phyloP scores from a whole-genome alignment of 805 yeast genomes.

The Saccharomycopsis capsularis region DNA sequence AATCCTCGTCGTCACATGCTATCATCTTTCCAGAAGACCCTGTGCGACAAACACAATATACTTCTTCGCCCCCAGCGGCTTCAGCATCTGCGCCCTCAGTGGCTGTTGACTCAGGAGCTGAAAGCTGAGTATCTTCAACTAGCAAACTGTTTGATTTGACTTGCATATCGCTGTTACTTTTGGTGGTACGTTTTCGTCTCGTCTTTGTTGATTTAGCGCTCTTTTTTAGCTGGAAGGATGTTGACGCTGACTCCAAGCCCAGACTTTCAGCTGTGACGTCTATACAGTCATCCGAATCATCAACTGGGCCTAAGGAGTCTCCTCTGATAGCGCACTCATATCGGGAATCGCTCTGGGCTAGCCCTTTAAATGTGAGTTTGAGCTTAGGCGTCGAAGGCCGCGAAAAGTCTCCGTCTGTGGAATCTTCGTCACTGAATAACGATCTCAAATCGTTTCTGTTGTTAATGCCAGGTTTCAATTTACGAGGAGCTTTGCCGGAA shows the following conservation, averaged over 20 bases:
- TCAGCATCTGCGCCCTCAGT: neutral
- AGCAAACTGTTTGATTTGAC: neutral
- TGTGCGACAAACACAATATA: conserved; percentile 43
- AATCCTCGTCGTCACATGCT: conserved; percentile 77
- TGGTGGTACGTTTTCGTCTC: no score
- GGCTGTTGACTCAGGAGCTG: neutral
- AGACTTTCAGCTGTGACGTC: no score
- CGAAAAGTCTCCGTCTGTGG: conserved; percentile 1
- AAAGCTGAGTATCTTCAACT: neutral
- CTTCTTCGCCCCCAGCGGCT: conserved; percentile 20
- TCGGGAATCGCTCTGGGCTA: no score
- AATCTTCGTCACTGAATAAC: neutral
- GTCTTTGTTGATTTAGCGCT: no score
- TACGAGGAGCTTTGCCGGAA: neutral
- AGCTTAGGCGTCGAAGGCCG: conserved; percentile 13
- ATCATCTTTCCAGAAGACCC: conserved; percentile 71
- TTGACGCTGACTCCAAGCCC: no score
- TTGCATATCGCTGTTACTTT: neutral
- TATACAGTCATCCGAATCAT: no score
- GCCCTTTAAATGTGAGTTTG: conserved; percentile 8
- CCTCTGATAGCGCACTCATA: neutral
- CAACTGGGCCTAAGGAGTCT: neutral
- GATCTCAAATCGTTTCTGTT: neutral
- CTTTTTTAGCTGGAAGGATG: no score
- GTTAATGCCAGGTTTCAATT: neutral